A percentile compares a stretch with the other conserved stretches of the same genome.
These are phyloP conservation scores for Colletotrichum chlorophyti DNA, from an alignment of 2,329 filamentous ascomycete genomes.

Conservation along the genomic window DNA sequence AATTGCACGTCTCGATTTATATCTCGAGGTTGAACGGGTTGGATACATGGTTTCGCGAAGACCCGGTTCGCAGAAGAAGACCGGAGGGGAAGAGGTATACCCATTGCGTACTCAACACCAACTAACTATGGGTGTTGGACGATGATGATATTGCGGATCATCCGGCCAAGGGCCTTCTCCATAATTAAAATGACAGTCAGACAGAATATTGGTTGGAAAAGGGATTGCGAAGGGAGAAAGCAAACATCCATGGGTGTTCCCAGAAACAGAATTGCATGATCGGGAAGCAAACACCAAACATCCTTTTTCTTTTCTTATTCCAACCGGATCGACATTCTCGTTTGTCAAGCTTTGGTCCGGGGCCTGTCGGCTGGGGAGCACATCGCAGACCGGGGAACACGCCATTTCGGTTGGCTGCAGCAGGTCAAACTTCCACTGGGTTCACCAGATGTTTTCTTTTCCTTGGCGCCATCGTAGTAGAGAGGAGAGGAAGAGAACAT, in stretches of 20 bases:
- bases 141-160: too few species aligned
- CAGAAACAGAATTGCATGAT: background rate
- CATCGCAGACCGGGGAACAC: too few species aligned
- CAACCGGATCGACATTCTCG: background rate
- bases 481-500: background rate
- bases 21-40: too few species aligned
- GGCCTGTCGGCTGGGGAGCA: too few species aligned
- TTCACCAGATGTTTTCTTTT: background rate
- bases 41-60: too few species aligned
- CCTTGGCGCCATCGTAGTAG: background rate
- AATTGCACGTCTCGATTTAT: background rate
- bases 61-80: too few species aligned
- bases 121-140: too few species aligned
- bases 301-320: constrained; percentile 4
- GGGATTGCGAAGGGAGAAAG: background rate
- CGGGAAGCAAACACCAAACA: constrained; percentile 1
- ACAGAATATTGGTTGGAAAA: background rate
- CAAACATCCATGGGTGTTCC: background rate
- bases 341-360: background rate
- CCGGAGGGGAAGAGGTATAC: too few species aligned
- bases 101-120: too few species aligned
- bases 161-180: too few species aligned
- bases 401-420: constrained; percentile 1
- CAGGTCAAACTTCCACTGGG: background rate
- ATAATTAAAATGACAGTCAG: too few species aligned